These are phyloP conservation scores for Stachybotrys elegans DNA, from an alignment of 2,329 filamentous ascomycete genomes.

Conservation along the genomic window DNA sequence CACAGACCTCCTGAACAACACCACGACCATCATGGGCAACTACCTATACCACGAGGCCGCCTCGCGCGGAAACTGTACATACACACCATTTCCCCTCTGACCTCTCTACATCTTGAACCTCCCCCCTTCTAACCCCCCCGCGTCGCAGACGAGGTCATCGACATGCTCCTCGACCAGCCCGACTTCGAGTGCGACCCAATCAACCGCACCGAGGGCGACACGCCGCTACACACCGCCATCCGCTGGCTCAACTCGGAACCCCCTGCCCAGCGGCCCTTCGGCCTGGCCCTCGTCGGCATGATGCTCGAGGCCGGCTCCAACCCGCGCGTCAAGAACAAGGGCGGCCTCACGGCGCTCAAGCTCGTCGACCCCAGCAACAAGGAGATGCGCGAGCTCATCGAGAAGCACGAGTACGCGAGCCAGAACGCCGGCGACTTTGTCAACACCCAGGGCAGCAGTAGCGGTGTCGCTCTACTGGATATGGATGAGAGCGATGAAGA, in stretches of 20 bases:
- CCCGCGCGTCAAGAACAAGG: slow-evolving; percentile 61
- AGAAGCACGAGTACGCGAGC: slow-evolving; percentile 64
- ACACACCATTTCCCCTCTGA: slow-evolving; percentile 1
- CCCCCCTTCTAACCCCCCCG: slow-evolving; percentile 52
- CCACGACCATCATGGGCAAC: slow-evolving; percentile 81
- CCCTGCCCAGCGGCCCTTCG: slow-evolving; percentile 58
- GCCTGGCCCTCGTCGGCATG: slow-evolving; percentile 66
- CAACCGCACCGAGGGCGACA: slow-evolving; percentile 67
- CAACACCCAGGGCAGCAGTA: slow-evolving; percentile 21
- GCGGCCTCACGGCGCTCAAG: slow-evolving; percentile 64
- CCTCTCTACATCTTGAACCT: not conserved
- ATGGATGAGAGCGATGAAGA: slow-evolving; percentile 42
- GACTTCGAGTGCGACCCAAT: slow-evolving; percentile 80
- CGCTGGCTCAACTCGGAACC: slow-evolving; percentile 69
- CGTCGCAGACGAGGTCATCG: slow-evolving; percentile 67
- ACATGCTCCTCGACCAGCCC: slow-evolving; percentile 76
- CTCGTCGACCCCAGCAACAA: slow-evolving; percentile 68
- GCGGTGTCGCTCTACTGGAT: slow-evolving; percentile 11
- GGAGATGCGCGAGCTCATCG: slow-evolving; percentile 56
- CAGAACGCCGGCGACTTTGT: slow-evolving; percentile 57
- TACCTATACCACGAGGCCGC: slow-evolving; percentile 88
- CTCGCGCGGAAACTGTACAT: slow-evolving; percentile 75
- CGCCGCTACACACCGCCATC: slow-evolving; percentile 73
- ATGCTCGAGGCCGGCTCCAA: slow-evolving; percentile 73
- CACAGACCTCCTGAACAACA: slow-evolving; percentile 76